Conservation (phyloP, 129 eudicot genomes). For the Rutidosis leptorrhynchoides region DNA sequence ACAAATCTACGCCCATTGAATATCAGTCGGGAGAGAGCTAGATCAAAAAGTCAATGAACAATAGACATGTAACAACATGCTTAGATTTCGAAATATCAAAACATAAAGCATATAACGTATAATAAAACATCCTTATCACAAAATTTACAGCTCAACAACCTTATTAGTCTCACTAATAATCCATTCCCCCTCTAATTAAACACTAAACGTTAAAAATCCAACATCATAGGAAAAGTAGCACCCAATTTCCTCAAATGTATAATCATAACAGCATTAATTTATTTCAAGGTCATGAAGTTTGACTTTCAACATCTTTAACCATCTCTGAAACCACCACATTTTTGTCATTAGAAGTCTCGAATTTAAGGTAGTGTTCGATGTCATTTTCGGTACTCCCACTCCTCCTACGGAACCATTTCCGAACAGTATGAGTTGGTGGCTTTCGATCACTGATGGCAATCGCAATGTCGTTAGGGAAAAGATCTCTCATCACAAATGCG, state of each 20-base stretch:
- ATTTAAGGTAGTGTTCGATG: conserved; percentile 50
- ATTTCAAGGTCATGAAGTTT: conserved; percentile 20
- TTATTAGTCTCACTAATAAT: background rate
- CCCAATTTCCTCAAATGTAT: conserved; percentile 30
- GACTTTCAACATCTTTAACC: conserved; percentile 29
- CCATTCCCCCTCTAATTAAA: conserved; percentile 8
- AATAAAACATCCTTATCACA: conserved; percentile 1
- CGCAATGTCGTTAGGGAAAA: conserved; percentile 81
- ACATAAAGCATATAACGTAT: background rate
- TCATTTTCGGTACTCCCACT: conserved; percentile 45
- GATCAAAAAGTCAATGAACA: background rate
- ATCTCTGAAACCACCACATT: conserved; percentile 8
- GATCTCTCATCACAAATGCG: conserved; percentile 63
- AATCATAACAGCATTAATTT: background rate
- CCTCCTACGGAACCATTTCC: conserved; percentile 59
- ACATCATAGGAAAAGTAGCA: conserved; percentile 30
- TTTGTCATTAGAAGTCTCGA: conserved; percentile 29
- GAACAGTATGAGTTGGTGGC: conserved; percentile 28
- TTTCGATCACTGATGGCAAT: conserved; percentile 70
- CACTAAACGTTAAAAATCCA: too few relatives aligned
- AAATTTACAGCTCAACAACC: conserved; percentile 30
- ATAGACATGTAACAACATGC: background rate
- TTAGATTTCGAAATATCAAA: conserved; percentile 2
- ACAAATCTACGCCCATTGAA: too few relatives aligned
- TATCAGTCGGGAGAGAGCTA: too few relatives aligned